Conservation (phyloP, 2,329 filamentous ascomycete species). For the Talaromyces sp. region DNA sequence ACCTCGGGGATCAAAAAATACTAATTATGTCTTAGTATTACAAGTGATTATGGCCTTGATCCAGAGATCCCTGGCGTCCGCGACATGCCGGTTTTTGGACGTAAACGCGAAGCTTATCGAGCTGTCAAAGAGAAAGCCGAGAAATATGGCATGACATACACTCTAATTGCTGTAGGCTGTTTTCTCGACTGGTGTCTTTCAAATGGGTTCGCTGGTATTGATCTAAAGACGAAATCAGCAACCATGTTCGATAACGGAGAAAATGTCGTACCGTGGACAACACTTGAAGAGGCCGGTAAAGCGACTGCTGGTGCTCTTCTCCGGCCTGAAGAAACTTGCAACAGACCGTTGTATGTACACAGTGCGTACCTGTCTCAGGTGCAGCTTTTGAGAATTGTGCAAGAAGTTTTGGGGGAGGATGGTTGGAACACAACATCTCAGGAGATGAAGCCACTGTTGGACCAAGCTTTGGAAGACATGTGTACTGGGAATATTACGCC, state of each 20-base stretch:
- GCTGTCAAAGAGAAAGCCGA: conserved; percentile 21
- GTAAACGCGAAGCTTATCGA: conserved; percentile 21
- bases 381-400: conserved; percentile 15
- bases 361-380: conserved; percentile 18
- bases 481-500: conserved; percentile 17
- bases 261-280: conserved; percentile 21
- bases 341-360: conserved; percentile 20
- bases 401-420: conserved; percentile 12
- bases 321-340: conserved; percentile 17
- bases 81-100: conserved; percentile 21
- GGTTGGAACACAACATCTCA: conserved; percentile 14
- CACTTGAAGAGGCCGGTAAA: conserved; percentile 19
- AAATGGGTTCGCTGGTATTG: conserved; percentile 16
- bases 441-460: conserved; percentile 19
- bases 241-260: conserved; percentile 14
- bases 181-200: conserved; percentile 22
- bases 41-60: conserved; percentile 22
- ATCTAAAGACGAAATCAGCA: conserved; percentile 9
- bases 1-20: background rate
- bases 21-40: conserved; percentile 12
- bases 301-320: conserved; percentile 20
- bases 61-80: conserved; percentile 21
- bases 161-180: conserved; percentile 14
- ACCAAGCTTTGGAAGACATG: conserved; percentile 18
- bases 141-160: conserved; percentile 19